Percentiles rank a stretch among this genome's conserved stretches.
Evolutionary conservation across 306 rosid genomes (phyloP).

Genomic region (Lathyrus aphaca): DNA sequence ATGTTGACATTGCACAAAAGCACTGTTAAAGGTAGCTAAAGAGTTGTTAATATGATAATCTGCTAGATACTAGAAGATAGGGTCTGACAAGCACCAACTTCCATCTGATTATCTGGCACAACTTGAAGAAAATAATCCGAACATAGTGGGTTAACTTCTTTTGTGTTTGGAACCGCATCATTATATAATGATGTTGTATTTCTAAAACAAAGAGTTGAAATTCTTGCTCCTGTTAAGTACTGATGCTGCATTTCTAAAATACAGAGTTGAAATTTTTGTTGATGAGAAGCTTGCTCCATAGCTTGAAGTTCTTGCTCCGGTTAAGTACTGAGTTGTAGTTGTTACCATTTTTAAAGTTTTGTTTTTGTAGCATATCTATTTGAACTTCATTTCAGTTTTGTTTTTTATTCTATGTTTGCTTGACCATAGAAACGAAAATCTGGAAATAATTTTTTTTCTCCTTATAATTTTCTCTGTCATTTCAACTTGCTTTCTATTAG

Average conservation of each 20-base stretch:
- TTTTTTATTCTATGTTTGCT: too few species aligned
- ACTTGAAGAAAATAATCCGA: constrained; percentile 55
- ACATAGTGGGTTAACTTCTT: constrained; percentile 49
- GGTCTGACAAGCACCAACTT: constrained; percentile 41
- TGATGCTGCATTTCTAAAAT: too few species aligned
- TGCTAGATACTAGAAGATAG: constrained; percentile 43
- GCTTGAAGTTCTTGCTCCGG: constrained; percentile 11
- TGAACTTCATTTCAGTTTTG: too few species aligned
- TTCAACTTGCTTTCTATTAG: too few species aligned
- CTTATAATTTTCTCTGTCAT: too few species aligned
- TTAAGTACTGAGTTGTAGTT: constrained; percentile 2
- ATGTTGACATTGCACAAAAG: constrained; percentile 37
- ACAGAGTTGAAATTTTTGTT: too few species aligned
- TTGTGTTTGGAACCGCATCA: constrained; percentile 37
- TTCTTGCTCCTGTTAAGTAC: constrained; percentile 15
- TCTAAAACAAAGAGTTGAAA: too few species aligned
- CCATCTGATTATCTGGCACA: constrained; percentile 40
- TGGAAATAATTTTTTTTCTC: too few species aligned
- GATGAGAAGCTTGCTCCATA: constrained; percentile 21
- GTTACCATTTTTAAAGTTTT: background rate
- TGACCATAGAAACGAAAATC: too few species aligned
- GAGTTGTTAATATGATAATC: constrained; percentile 48
- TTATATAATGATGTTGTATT: constrained; percentile 35
- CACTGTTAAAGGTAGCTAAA: constrained; percentile 41
- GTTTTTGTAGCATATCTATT: too few species aligned